These are phyloP conservation scores for Thalassiosira mediterranea DNA, from an alignment of 352 stramenopile genomes.

Conservation along the genomic window DNA sequence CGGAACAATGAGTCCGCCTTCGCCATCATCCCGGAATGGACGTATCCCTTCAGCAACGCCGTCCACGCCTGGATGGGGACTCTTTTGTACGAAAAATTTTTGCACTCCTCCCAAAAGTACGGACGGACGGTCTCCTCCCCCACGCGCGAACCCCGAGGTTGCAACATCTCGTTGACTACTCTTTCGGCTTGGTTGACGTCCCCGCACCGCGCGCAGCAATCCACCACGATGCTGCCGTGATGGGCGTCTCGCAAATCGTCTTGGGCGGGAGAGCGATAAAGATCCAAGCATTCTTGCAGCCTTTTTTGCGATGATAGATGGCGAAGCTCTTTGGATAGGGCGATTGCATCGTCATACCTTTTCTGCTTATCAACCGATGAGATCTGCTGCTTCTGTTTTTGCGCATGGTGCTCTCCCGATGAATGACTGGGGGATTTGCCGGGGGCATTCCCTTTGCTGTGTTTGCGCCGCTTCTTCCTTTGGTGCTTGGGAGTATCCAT, in stretches of 20 bases:
- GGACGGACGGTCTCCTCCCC: background rate
- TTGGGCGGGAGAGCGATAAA: constrained; percentile 56
- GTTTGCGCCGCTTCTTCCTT: background rate
- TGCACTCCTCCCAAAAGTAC: constrained; percentile 40
- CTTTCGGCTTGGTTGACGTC: constrained; percentile 45
- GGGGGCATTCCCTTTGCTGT: background rate
- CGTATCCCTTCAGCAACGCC: constrained; percentile 76
- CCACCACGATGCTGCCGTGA: constrained; percentile 77
- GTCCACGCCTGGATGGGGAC: constrained; percentile 63
- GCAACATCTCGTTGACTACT: constrained; percentile 31
- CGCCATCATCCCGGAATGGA: constrained; percentile 66
- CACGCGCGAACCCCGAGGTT: background rate
- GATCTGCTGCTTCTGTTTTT: constrained; percentile 6
- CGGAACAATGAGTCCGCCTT: constrained; percentile 72
- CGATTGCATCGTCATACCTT: constrained; percentile 56
- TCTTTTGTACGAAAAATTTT: constrained; percentile 13
- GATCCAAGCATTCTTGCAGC: constrained; percentile 56
- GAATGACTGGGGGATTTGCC: background rate
- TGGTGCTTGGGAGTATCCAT: no score
- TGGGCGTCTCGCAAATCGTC: constrained; percentile 66
- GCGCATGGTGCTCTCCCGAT: background rate
- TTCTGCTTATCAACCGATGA: constrained; percentile 8
- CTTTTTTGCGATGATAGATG: constrained; percentile 68
- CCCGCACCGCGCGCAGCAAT: constrained; percentile 76
- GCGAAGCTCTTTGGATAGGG: constrained; percentile 67